A percentile compares a stretch with the other conserved stretches of the same genome.
These are phyloP conservation scores for Fonsecaea monophora DNA, from an alignment of 2,329 filamentous ascomycete species.

Conservation along the genomic window DNA sequence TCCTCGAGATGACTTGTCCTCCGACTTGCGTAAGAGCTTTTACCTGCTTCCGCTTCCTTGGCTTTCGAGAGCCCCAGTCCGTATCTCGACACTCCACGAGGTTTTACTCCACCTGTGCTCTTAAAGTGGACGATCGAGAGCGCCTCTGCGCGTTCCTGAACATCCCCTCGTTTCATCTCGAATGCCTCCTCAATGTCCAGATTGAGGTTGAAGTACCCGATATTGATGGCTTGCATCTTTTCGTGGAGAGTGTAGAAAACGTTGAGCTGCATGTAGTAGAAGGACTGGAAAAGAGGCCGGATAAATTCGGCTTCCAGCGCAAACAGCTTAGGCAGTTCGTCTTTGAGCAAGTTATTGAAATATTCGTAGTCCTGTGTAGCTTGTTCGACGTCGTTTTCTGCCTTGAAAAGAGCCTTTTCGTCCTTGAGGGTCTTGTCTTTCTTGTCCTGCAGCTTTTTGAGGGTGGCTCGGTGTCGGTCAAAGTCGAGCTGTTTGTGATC, in stretches of 20 bases:
- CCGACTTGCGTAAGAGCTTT: slow-evolving; percentile 19
- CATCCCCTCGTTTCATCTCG: slow-evolving; percentile 83
- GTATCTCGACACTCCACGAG: slow-evolving; percentile 41
- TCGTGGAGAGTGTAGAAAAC: slow-evolving; percentile 99
- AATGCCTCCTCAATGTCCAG: slow-evolving; percentile 92
- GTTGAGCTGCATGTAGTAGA: slow-evolving; percentile 99
- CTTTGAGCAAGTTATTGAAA: slow-evolving; percentile 96
- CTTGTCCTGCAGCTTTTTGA: slow-evolving; percentile 97
- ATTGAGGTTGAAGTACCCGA: slow-evolving; percentile 94
- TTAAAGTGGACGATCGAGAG: slow-evolving; percentile 90
- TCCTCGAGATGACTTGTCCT: slow-evolving; percentile 45
- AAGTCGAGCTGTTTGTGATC: slow-evolving; percentile 98
- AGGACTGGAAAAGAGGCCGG: slow-evolving; percentile 94
- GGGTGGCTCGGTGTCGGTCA: slow-evolving; percentile 78
- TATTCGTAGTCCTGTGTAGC: slow-evolving; percentile 97
- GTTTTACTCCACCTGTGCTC: slow-evolving; percentile 70
- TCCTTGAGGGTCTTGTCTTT: slow-evolving; percentile 96
- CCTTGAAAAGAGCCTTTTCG: slow-evolving; percentile 95
- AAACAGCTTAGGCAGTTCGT: slow-evolving; percentile 92
- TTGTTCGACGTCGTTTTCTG: slow-evolving; percentile 87
- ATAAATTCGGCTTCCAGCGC: slow-evolving; percentile 91
- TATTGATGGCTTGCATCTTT: slow-evolving; percentile 96
- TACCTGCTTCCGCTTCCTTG: slow-evolving; percentile 44
- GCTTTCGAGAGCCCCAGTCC: slow-evolving; percentile 40
- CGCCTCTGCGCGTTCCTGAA: slow-evolving; percentile 84